Base-by-base conservation (phyloP, 108 stramenopile species). In the Nannochloropsis oceanica region DNA sequence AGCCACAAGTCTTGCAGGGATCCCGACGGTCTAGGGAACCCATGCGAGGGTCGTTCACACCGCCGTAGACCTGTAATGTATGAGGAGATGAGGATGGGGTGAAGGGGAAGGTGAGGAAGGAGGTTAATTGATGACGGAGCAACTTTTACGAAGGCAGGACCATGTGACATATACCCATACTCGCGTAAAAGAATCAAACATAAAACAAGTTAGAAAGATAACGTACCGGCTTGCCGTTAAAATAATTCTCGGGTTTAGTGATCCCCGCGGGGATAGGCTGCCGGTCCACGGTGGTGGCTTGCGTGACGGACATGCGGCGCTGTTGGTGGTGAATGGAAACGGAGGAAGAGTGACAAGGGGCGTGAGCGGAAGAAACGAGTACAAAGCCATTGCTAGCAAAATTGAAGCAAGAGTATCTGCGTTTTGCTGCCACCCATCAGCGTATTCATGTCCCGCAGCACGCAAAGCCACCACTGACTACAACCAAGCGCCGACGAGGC, bases 31-130 rank as follows among this genome's bases (percentile, higher is more conserved):
- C 89, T 12, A 88, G 44, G 13, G 91, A 88, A 25, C 99, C 99
- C 86, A 99, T 93, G 59, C 97, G 93, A 25, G 99, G 98, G 87
- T 99, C 99, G 85, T 96, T 96, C 80, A 95, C 95, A 44, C 97
- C 97, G 79, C 97, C 97, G 84, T 96, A 96, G 43, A 98, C 96
- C 59, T 73, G 59, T n/a, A 73, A 73, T 2, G 10, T 73, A 0
- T 73, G 22, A n/a, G 9, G 59, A 34, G 34, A 34, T 34, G 34
- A 34, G 2, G 34, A 34, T 34, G 34, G 34, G 34, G 5, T 34
- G 34, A 1, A 5, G 5, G 34, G 34, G 34, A 34, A 34, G 34
- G 34, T 34, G 34, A 34, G 34, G 34, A 5, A 27, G 96, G 95
- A 86, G 97, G 94, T 11, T 97, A 97, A 79, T 96, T 87, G 27